Evolutionary conservation across 1,139 yeast genomes (phyloP).

Genomic region (Sugiyamaella neomexicana): DNA sequence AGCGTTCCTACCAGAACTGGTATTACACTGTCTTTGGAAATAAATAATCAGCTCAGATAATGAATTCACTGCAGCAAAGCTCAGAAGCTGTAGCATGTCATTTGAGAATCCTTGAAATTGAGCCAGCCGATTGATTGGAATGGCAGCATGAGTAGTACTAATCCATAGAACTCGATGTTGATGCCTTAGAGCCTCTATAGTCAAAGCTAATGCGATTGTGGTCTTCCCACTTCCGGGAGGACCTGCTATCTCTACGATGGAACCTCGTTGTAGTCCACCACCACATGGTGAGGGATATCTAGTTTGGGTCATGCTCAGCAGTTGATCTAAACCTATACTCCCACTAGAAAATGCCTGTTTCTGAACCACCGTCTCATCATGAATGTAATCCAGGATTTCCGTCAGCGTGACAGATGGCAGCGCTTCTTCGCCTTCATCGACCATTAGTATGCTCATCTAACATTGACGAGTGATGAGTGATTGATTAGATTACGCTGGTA

Average conservation of each 20-base stretch:
- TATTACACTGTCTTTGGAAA: constrained; percentile 3
- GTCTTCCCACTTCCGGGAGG: constrained; percentile 94
- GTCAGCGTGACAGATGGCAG: constrained; percentile 6
- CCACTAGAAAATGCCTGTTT: constrained; percentile 6
- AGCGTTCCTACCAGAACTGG: background rate
- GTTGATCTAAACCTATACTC: no score
- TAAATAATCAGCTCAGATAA: constrained; percentile 21
- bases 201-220: constrained; percentile 75
- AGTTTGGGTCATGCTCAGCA: no score
- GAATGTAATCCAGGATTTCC: constrained; percentile 8
- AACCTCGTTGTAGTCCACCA: constrained; percentile 20
- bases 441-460: background rate
- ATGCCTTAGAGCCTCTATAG: constrained; percentile 53
- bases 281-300: no score
- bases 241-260: constrained; percentile 45
- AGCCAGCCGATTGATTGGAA: constrained; percentile 21
- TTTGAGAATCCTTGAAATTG: constrained; percentile 14
- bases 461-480: no score
- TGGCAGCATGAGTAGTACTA: constrained; percentile 18
- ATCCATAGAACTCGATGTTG: constrained; percentile 28
- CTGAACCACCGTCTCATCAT: background rate
- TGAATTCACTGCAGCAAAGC: constrained; percentile 15
- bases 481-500: background rate
- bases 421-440: background rate
- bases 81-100: constrained; percentile 15